phyloP scores from a whole-genome alignment of 352 stramenopile genomes.

The Pilasporangium apinafurcum region DNA sequence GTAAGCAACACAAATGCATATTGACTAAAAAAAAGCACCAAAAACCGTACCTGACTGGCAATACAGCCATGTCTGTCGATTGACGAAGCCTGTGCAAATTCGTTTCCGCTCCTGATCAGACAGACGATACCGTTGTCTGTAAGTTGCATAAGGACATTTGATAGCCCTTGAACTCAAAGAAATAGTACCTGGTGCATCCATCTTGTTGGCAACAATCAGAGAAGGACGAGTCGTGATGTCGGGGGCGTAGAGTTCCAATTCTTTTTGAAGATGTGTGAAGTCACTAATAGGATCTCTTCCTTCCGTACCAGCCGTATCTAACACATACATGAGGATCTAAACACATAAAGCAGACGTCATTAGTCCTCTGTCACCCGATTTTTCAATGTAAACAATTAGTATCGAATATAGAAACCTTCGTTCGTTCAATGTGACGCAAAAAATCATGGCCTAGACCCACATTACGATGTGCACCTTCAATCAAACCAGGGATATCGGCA shows the following conservation, averaged over 20 bases:
- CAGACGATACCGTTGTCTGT: no score
- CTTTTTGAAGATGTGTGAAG: conserved; percentile 71
- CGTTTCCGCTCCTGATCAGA: conserved; percentile 56
- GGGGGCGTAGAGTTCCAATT: conserved; percentile 83
- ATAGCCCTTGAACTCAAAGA: no score
- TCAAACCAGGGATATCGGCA: conserved; percentile 85
- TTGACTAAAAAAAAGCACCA: background rate
- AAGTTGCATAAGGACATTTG: no score
- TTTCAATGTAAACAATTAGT: background rate
- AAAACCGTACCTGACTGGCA: conserved; percentile 67
- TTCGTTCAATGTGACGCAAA: conserved; percentile 97
- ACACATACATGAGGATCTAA: conserved; percentile 83
- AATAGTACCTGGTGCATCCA: conserved; percentile 66
- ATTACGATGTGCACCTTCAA: conserved; percentile 91
- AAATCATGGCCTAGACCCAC: conserved; percentile 98
- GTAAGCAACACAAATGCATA: background rate
- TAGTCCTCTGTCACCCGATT: background rate
- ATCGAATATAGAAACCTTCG: conserved; percentile 66
- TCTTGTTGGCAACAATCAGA: conserved; percentile 88
- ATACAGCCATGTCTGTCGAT: conserved; percentile 62
- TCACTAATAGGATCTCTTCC: conserved; percentile 72
- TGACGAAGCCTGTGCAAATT: conserved; percentile 72
- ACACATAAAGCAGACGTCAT: background rate
- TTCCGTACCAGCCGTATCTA: conserved; percentile 76
- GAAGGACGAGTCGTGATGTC: conserved; percentile 82